Percentiles rank a stretch among this genome's conserved stretches.
Conservation (phyloP, 2,329 filamentous ascomycete species). For the Fusarium sp. region DNA sequence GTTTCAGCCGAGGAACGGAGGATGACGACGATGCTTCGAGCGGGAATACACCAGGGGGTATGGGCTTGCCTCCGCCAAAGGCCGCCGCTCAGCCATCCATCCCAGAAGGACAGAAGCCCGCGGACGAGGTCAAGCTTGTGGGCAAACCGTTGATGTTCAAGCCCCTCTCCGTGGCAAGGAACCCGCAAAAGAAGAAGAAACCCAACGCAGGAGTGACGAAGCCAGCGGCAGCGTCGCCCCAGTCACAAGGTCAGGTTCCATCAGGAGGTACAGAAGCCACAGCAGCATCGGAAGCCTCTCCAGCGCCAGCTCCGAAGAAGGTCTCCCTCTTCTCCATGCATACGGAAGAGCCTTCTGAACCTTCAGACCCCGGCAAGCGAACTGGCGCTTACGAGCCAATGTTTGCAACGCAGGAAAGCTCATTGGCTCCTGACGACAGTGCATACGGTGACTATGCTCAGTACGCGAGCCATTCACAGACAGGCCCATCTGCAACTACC, state of each 20-base stretch:
- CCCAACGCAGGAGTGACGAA: slow-evolving; percentile 43
- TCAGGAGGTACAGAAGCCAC: slow-evolving; percentile 41
- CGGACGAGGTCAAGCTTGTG: slow-evolving; percentile 77
- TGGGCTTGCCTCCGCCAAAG: slow-evolving; percentile 61
- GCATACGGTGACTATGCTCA: slow-evolving; percentile 54
- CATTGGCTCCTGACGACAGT: slow-evolving; percentile 37
- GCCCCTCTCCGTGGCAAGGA: slow-evolving; percentile 87
- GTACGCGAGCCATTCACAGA: slow-evolving; percentile 48
- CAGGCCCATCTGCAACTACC: slow-evolving; percentile 51
- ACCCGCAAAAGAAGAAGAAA: slow-evolving; percentile 78
- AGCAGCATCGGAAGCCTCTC: slow-evolving; percentile 25
- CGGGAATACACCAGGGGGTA: slow-evolving; percentile 36
- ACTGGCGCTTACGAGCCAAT: slow-evolving; percentile 67
- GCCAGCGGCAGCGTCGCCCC: slow-evolving; percentile 14
- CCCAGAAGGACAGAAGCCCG: slow-evolving; percentile 70
- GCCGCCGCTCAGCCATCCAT: slow-evolving; percentile 63
- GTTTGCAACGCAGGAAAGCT: slow-evolving; percentile 57
- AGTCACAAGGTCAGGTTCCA: slow-evolving; percentile 27
- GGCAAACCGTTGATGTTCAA: slow-evolving; percentile 91
- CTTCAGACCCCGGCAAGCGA: slow-evolving; percentile 36
- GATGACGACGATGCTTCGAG: slow-evolving; percentile 42
- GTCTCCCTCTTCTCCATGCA: slow-evolving; percentile 80
- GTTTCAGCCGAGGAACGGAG: slow-evolving; percentile 76
- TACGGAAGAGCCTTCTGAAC: slow-evolving; percentile 55
- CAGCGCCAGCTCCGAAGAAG: slow-evolving; percentile 61